phyloP scores from a whole-genome alignment of 805 yeast genomes.

The Wickerhamomyces ciferrii region DNA sequence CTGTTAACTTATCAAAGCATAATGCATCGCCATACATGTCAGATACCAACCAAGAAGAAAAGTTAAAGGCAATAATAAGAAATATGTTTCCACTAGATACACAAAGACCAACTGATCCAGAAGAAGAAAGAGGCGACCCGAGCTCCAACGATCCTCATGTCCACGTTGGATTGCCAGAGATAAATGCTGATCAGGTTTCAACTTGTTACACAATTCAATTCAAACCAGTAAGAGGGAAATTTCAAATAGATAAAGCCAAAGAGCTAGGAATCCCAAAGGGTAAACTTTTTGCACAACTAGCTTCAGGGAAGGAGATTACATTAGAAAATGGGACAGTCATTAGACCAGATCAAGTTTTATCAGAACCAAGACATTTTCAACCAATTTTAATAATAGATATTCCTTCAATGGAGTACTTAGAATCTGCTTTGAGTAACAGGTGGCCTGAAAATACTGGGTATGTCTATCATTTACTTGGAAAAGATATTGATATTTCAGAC shows the following conservation, averaged over 20 bases:
- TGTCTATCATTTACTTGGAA: slow-evolving; percentile 78
- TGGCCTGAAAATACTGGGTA: slow-evolving; percentile 35
- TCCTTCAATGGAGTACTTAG: slow-evolving; percentile 47
- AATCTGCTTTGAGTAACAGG: slow-evolving; percentile 23
- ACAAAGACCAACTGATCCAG: slow-evolving; percentile 27
- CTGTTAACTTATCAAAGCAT: not conserved
- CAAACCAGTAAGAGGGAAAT: slow-evolving; percentile 70
- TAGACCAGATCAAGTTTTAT: slow-evolving; percentile 68
- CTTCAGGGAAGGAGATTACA: slow-evolving; percentile 53
- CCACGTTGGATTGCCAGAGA: slow-evolving; percentile 29
- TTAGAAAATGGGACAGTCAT: slow-evolving; percentile 55
- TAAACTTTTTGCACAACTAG: slow-evolving; percentile 47
- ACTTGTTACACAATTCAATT: slow-evolving; percentile 67
- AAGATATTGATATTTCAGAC: slow-evolving; percentile 42
- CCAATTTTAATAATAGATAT: slow-evolving; percentile 69
- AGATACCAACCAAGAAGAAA: not conserved
- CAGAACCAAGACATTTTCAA: slow-evolving; percentile 49
- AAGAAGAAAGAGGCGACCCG: slow-evolving; percentile 33
- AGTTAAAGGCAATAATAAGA: slow-evolving; percentile 27
- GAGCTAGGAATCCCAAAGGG: slow-evolving; percentile 69
- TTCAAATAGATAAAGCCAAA: slow-evolving; percentile 59
- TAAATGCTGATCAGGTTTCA: slow-evolving; percentile 26
- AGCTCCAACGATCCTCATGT: slow-evolving; percentile 26
- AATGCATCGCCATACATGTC: not conserved
- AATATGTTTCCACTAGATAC: slow-evolving; percentile 40